Base-by-base conservation (phyloP, 768 basidiomycete species). In the Suillus subaureus region DNA sequence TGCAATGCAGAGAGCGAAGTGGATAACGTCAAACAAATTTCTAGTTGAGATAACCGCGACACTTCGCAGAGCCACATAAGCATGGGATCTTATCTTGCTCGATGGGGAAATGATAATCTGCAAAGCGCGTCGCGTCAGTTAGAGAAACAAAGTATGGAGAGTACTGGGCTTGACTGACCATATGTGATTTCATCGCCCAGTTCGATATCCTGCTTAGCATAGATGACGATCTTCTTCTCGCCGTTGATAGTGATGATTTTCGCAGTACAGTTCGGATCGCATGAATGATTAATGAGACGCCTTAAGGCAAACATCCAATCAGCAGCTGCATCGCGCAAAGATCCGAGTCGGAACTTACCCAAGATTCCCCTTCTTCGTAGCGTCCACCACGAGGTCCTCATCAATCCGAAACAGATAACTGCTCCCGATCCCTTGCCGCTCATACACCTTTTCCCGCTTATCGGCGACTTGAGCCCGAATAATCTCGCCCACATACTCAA, bases 21-120 rank as follows among this genome's bases (percentile, higher is more conserved):
- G 52, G 31, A 54, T 35, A 45, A 62, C n/a, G 13, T 61, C 21
- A 40, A 47, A 65, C 43, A 66, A 72, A 4, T 54, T 54, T 85
- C 87, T 92, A 98, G 81, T 97, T 97, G 83, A 97, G 91, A 83
- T 87, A 97, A 68, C 96, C 95, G 73, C 96, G 91, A 80, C 96
- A 98, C 79, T 92, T 92, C 69, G 84, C 82, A 72, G 94, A 92
- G 71, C 96, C 91, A 73, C 94, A 97, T 33, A 96, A 83, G 82
- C 94, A 96, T 64, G 92, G 92, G 72, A 96, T 96, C 83, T 97
- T 96, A 82, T 96, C 95, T 79, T 97, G 94, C 80, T 99, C 97
- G 75, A 97, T 92, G 52, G 97, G 97, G 83, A 99, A 99, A 79
- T 99, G 96, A 80, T 99, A 99, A 82, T 99, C 96, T 96, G 73